Conservation (phyloP, 805 yeast species). For the Clavispora vitiphila region DNA sequence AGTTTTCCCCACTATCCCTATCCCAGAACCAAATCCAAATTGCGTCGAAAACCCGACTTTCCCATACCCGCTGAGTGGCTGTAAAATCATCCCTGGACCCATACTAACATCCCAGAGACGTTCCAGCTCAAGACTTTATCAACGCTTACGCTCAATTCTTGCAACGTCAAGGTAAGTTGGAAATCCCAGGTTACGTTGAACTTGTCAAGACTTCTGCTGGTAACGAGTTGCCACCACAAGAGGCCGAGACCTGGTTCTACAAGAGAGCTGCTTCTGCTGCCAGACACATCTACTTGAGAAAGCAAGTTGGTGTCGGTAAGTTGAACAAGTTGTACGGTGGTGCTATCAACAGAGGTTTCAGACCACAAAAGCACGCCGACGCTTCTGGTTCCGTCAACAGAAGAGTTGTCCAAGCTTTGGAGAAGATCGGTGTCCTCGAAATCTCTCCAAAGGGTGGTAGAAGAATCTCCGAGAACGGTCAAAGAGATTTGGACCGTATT, state of each 20-base stretch:
- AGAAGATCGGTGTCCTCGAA: slow-evolving; percentile 96
- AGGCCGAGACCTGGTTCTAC: slow-evolving; percentile 99
- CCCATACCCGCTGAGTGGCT: no score
- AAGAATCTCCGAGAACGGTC: slow-evolving; percentile 98
- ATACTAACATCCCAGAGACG: slow-evolving; percentile 76
- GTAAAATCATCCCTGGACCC: not conserved
- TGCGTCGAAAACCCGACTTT: no score
- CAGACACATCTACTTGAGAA: slow-evolving; percentile 99
- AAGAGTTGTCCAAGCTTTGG: slow-evolving; percentile 95
- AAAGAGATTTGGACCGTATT: slow-evolving; percentile 99
- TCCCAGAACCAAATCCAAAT: no score
- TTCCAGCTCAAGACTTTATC: slow-evolving; percentile 99
- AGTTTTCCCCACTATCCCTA: no score
- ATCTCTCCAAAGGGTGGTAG: slow-evolving; percentile 98
- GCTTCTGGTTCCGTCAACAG: slow-evolving; percentile 99
- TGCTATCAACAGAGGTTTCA: slow-evolving; percentile 97
- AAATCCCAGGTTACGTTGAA: slow-evolving; percentile 99
- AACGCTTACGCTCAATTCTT: slow-evolving; percentile 99
- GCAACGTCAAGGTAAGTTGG: slow-evolving; percentile 99
- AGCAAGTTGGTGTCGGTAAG: slow-evolving; percentile 98
- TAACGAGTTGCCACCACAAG: slow-evolving; percentile 99
- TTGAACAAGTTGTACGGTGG: slow-evolving; percentile 99
- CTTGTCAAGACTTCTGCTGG: slow-evolving; percentile 98
- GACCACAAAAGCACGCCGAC: slow-evolving; percentile 97
- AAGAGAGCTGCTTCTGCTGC: slow-evolving; percentile 99